Percentiles rank a stretch among this genome's conserved stretches.
phyloP scores from a whole-genome alignment of 345 rosid species.

The Gossypium turneri region DNA sequence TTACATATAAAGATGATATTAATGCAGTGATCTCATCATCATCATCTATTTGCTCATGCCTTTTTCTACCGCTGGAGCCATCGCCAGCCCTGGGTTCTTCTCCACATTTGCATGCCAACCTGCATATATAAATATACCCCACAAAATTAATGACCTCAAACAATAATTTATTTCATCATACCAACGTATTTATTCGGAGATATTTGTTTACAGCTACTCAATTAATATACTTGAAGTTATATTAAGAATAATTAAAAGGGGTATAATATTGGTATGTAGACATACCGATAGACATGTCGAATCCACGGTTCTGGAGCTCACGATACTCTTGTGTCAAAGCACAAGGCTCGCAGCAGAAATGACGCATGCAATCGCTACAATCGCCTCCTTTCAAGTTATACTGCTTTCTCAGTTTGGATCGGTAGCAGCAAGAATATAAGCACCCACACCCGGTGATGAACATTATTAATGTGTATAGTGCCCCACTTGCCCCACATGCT shows the following conservation, averaged over 20 bases:
- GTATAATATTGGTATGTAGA: background rate
- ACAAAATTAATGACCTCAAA: background rate
- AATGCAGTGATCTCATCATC: background rate
- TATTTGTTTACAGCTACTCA: background rate
- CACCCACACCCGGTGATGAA: conserved; percentile 16
- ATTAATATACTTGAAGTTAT: too few relatives aligned
- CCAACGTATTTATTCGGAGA: too few relatives aligned
- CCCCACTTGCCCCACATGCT: conserved; percentile 34
- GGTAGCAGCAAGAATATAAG: conserved; percentile 23
- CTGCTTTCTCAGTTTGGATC: conserved; percentile 32
- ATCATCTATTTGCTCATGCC: conserved; percentile 14
- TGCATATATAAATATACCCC: background rate
- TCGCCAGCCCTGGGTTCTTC: background rate
- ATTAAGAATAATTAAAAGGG: too few relatives aligned
- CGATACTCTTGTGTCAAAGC: conserved; percentile 39
- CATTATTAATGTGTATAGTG: conserved; percentile 16
- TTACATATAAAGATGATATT: background rate
- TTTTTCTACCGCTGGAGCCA: conserved; percentile 21
- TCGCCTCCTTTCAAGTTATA: conserved; percentile 17
- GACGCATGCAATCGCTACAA: conserved; percentile 26
- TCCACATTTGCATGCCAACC: conserved; percentile 26
- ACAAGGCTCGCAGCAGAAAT: conserved; percentile 32
- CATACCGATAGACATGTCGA: conserved; percentile 36
- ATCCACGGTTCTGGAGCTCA: conserved; percentile 38
- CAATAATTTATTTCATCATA: background rate